Percentiles rank a stretch among this genome's conserved stretches.
These are phyloP conservation scores for Clonostachys byssicola DNA, from an alignment of 2,329 filamentous ascomycete species.

Conservation along the genomic window DNA sequence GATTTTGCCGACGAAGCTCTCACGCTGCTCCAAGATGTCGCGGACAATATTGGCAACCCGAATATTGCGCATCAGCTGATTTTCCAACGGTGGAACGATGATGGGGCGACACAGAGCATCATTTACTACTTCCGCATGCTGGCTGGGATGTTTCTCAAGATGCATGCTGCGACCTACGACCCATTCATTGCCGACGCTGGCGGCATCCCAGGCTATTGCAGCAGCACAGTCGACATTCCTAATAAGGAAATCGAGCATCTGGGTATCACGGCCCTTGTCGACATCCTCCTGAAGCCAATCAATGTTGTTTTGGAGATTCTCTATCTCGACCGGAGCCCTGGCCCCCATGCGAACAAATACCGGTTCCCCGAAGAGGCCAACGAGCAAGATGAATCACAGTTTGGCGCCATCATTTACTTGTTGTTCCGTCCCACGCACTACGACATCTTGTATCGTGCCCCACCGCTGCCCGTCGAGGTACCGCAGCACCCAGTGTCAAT, in stretches of 20 bases:
- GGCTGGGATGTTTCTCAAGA: constrained; percentile 80
- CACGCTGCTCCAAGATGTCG: constrained; percentile 61
- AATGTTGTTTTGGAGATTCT: constrained; percentile 81
- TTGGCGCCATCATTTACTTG: constrained; percentile 50
- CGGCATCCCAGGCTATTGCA: constrained; percentile 64
- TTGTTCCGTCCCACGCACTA: constrained; percentile 80
- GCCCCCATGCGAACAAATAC: constrained; percentile 70
- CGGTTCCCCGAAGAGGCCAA: constrained; percentile 55
- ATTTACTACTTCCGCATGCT: constrained; percentile 84
- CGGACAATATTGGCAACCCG: constrained; percentile 54
- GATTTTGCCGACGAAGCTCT: constrained; percentile 79
- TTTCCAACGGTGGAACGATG: constrained; percentile 69
- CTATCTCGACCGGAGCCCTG: constrained; percentile 84
- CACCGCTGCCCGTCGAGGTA: constrained; percentile 8
- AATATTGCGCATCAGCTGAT: constrained; percentile 50
- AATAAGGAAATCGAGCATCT: constrained; percentile 87
- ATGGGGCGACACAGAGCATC: constrained; percentile 63
- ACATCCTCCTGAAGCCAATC: constrained; percentile 74
- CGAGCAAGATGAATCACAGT: constrained; percentile 30
- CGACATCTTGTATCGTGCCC: constrained; percentile 79
- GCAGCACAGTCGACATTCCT: constrained; percentile 66
- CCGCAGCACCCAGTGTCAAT: constrained; percentile 23
- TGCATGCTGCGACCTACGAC: constrained; percentile 63
- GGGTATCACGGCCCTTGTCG: constrained; percentile 73
- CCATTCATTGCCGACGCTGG: constrained; percentile 60